Evolutionary conservation across 148 eudicot species (phyloP).

Genomic region (Amaranthus cruentus): DNA sequence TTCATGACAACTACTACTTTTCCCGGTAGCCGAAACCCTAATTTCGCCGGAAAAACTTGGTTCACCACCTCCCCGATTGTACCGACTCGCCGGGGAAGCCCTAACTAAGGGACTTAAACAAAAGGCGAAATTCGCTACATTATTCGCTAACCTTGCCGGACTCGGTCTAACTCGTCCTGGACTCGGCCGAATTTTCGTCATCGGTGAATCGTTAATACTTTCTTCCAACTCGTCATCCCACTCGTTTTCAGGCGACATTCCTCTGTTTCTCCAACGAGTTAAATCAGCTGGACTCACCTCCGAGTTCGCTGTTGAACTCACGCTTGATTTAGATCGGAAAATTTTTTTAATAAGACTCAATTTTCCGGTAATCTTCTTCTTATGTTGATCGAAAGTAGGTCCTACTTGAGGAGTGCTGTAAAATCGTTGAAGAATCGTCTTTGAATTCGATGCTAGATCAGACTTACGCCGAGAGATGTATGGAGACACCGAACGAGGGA

Average conservation of each 20-base stretch:
- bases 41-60: slow-evolving; percentile 42
- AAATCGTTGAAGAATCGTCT: slow-evolving; percentile 32
- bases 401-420: slow-evolving; percentile 57
- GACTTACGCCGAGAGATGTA: slow-evolving; percentile 56
- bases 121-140: slow-evolving; percentile 29
- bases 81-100: slow-evolving; percentile 29
- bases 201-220: slow-evolving; percentile 16
- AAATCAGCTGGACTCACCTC: slow-evolving; percentile 4
- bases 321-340: slow-evolving; percentile 63
- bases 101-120: slow-evolving; percentile 43
- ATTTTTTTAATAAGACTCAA: slow-evolving; percentile 35
- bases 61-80: slow-evolving; percentile 22
- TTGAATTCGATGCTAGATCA: slow-evolving; percentile 6
- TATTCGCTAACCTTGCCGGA: slow-evolving; percentile 34
- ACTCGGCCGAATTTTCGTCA: slow-evolving; percentile 22
- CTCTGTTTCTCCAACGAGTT: slow-evolving; percentile 42
- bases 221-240: slow-evolving; percentile 18
- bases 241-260: slow-evolving; percentile 80
- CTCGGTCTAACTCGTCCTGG: slow-evolving; percentile 52
- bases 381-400: slow-evolving; percentile 24
- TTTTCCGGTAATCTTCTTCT: slow-evolving; percentile 19
- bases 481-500: slow-evolving; percentile 77
- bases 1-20: not conserved
- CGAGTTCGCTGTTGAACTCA: not conserved
- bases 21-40: slow-evolving; percentile 31